Evolutionary conservation across 2,329 filamentous ascomycete genomes (phyloP), one percentile per base, ranked within the genome.

Genomic region (Penicillium sclerotigenum): DNA sequence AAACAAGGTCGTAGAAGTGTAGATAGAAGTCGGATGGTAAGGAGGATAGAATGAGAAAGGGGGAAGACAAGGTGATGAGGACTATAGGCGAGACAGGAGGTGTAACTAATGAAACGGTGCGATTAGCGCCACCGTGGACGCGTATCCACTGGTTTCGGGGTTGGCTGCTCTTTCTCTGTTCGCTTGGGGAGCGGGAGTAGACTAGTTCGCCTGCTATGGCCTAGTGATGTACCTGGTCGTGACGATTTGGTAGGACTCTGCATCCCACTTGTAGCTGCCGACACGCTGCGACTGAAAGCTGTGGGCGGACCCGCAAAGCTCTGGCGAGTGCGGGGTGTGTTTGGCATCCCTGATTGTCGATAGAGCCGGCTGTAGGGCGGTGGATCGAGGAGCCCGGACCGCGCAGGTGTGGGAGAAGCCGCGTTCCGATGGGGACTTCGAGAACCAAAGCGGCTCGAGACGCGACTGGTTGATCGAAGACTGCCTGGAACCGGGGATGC

Each of bases 361-460:
- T 68, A 69, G 28, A 76, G 71, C 54, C 76, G 75, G 63, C 71
- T 72, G 58, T 76, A 76, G 24, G 73, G 73, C 11, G 73, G 73
- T n/a, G 74, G 73, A 48, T 76, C 73, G n/a, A 75, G 61, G 26
- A 65, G 42, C 1, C 63, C 60, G 62, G 51, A 74, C 33, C 31
- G 70, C 57, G 16, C 59, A 0, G 69, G 65, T 0, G 68, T 64
- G 10, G 71, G 70, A 14, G 72, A 72, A 18, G 60, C 54, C 8
- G 56, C 48, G 11, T 62, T 57, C 11, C 65, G 70, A 24, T 50
- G 61, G 4, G 71, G 70, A 43, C 69, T 73, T 37, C 69, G 71
- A 24, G 71, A 69, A 26, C 66, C 61, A n/a, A 73, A 54, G 9
- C 70, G 65, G 58, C 59, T 68, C 28, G 69, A 71, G 18, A 71